Percentiles rank a stretch among this genome's conserved stretches.
Conservation (phyloP, 1,284 basidiomycete species). For the Boletus smithii region DNA sequence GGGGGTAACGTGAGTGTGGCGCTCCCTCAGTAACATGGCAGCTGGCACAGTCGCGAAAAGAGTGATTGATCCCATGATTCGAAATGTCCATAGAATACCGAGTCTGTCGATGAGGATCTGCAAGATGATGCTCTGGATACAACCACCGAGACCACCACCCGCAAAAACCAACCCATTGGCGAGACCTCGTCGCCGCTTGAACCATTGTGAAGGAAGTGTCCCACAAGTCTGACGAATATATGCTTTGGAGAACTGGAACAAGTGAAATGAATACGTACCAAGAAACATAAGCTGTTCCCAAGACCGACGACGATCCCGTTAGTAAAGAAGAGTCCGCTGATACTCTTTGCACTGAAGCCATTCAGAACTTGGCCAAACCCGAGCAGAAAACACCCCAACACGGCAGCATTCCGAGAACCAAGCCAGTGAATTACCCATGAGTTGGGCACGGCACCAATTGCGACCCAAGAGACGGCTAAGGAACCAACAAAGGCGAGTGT, state of each 20-base stretch:
- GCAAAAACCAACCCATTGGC: conserved; percentile 36
- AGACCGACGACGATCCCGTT: conserved; percentile 27
- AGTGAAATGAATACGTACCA: conserved; percentile 13
- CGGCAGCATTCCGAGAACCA: conserved; percentile 24
- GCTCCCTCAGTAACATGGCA: conserved; percentile 33
- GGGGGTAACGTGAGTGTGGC: conserved; percentile 16
- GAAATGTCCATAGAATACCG: conserved; percentile 36
- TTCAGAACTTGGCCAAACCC: conserved; percentile 30
- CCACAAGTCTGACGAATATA: conserved; percentile 22
- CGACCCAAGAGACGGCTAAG: conserved; percentile 26
- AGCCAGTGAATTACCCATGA: conserved; percentile 28
- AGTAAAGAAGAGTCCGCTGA: conserved; percentile 31
- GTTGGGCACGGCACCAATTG: conserved; percentile 30
- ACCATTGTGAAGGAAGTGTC: conserved; percentile 35
- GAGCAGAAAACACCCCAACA: conserved; percentile 27
- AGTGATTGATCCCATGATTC: conserved; percentile 33
- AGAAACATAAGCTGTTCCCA: conserved; percentile 22
- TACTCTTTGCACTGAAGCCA: conserved; percentile 26
- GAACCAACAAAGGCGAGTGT: conserved; percentile 36
- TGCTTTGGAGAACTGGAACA: background rate
- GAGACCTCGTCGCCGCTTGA: conserved; percentile 31
- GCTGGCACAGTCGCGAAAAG: conserved; percentile 30
- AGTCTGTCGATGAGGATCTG: conserved; percentile 31
- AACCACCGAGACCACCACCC: conserved; percentile 35
- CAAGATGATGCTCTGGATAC: conserved; percentile 29